Conservation (phyloP, 805 yeast genomes). For the Sugiyamaella lignohabitans region DNA sequence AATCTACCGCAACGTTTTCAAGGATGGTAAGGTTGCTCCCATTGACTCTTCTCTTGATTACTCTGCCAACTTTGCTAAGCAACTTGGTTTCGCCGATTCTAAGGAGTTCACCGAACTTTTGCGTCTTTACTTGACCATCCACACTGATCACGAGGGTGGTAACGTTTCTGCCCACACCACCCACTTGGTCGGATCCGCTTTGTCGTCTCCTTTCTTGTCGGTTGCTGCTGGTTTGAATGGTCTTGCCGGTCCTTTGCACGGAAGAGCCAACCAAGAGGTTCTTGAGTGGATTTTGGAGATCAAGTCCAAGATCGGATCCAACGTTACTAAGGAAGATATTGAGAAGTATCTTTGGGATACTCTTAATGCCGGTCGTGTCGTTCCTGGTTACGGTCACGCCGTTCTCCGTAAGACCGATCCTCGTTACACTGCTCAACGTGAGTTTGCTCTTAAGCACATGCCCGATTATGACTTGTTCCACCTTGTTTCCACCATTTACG, state of each 20-base stretch:
- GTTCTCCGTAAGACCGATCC: conserved; percentile 81
- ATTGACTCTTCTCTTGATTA: conserved; percentile 44
- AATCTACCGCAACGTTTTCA: conserved; percentile 78
- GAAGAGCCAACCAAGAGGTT: conserved; percentile 81
- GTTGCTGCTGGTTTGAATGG: conserved; percentile 77
- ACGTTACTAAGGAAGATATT: conserved; percentile 44
- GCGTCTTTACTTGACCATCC: conserved; percentile 76
- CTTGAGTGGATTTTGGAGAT: conserved; percentile 64
- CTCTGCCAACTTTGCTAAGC: conserved; percentile 59
- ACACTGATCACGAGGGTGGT: conserved; percentile 87
- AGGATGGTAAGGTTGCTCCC: conserved; percentile 58
- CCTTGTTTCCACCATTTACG: conserved; percentile 68
- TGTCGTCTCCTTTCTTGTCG: conserved; percentile 68
- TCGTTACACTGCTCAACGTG: conserved; percentile 72
- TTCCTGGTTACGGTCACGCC: conserved; percentile 88
- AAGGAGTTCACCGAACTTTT: conserved; percentile 69
- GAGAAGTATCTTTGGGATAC: conserved; percentile 65
- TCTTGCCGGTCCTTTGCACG: conserved; percentile 81
- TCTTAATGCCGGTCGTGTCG: conserved; percentile 66
- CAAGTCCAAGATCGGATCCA: conserved; percentile 35
- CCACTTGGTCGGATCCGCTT: conserved; percentile 75
- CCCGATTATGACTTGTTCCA: conserved; percentile 76
- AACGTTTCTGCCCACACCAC: conserved; percentile 79
- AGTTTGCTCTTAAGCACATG: conserved; percentile 54
- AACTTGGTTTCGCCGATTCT: conserved; percentile 53